Conservation (phyloP, 192 early-diverging fungal species). For the Funneliformis geosporum region DNA sequence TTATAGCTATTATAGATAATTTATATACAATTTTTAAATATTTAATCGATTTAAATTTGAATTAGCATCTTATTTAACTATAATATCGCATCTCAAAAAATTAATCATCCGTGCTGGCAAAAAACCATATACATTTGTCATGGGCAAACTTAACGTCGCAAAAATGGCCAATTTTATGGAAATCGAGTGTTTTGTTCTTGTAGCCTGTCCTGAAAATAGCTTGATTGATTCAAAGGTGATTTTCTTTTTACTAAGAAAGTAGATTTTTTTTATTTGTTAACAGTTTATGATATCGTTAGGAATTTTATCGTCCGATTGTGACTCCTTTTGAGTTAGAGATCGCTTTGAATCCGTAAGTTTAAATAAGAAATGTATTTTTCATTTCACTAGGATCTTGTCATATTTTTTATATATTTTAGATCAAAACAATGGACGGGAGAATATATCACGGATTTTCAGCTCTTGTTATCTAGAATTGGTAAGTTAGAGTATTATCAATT, state of each 20-base stretch:
- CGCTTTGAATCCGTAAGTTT: constrained; percentile 60
- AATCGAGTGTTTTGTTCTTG: constrained; percentile 88
- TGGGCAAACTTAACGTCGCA: constrained; percentile 93
- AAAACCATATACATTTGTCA: constrained; percentile 84
- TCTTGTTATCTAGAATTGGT: constrained; percentile 52
- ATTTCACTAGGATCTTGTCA: not conserved
- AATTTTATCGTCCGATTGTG: constrained; percentile 90
- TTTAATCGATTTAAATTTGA: not conserved
- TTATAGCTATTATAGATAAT: not conserved
- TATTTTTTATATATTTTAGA: constrained; percentile 36
- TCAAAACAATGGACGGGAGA: constrained; percentile 71
- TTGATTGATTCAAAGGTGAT: constrained; percentile 77
- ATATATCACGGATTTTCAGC: constrained; percentile 70
- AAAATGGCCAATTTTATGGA: constrained; percentile 98
- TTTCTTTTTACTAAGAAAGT: constrained; percentile 21
- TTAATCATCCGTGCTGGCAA: constrained; percentile 71
- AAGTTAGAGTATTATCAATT: constrained; percentile 39
- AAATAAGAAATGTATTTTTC: not conserved
- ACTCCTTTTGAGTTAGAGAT: constrained; percentile 91
- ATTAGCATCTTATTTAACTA: constrained; percentile 76
- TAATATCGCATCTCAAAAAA: constrained; percentile 78
- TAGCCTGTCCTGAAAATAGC: constrained; percentile 94
- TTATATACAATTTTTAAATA: not conserved
- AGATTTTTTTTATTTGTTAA: not conserved
- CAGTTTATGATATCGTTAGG: constrained; percentile 36